phyloP scores from a whole-genome alignment of 1,139 yeast species.

The Citeromyces hawaiiensis region DNA sequence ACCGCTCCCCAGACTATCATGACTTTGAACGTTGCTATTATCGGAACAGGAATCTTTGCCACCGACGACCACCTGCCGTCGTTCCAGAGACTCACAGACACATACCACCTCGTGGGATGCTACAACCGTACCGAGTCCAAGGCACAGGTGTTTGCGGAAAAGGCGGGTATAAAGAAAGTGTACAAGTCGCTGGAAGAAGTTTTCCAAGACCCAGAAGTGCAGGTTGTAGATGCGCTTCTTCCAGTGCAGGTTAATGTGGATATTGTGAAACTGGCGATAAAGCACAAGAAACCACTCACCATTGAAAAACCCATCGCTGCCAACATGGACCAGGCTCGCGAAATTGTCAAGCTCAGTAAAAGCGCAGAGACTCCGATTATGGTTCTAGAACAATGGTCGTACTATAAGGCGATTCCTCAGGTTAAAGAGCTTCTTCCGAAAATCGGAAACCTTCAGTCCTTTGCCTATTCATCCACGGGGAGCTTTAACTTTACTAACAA shows the following conservation, averaged over 20 bases:
- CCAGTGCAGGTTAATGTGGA: slow-evolving; percentile 73
- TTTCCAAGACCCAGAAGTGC: slow-evolving; percentile 49
- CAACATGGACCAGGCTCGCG: slow-evolving; percentile 61
- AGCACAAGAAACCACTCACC: slow-evolving; percentile 61
- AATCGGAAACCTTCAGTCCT: slow-evolving; percentile 67
- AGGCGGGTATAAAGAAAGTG: slow-evolving; percentile 46
- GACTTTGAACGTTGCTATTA: slow-evolving; percentile 50
- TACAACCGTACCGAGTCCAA: slow-evolving; percentile 74
- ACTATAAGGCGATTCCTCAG: slow-evolving; percentile 38
- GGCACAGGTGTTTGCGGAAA: slow-evolving; percentile 67
- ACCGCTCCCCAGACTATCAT: slow-evolving; percentile 2
- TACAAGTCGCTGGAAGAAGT: slow-evolving; percentile 54
- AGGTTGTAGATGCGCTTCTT: slow-evolving; percentile 68
- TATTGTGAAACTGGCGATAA: slow-evolving; percentile 51
- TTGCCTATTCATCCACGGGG: slow-evolving; percentile 73
- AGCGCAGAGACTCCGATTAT: slow-evolving; percentile 32
- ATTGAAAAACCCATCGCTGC: slow-evolving; percentile 93
- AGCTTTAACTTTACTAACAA: slow-evolving; percentile 54
- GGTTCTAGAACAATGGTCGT: slow-evolving; percentile 79
- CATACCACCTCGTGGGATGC: slow-evolving; percentile 42
- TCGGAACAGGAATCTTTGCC: slow-evolving; percentile 92
- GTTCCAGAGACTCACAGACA: slow-evolving; percentile 28
- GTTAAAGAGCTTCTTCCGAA: slow-evolving; percentile 44
- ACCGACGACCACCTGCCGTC: slow-evolving; percentile 73
- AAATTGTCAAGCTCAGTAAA: slow-evolving; percentile 55